These are phyloP conservation scores for Candida caryicola DNA, from an alignment of 805 yeast genomes.

Conservation along the genomic window DNA sequence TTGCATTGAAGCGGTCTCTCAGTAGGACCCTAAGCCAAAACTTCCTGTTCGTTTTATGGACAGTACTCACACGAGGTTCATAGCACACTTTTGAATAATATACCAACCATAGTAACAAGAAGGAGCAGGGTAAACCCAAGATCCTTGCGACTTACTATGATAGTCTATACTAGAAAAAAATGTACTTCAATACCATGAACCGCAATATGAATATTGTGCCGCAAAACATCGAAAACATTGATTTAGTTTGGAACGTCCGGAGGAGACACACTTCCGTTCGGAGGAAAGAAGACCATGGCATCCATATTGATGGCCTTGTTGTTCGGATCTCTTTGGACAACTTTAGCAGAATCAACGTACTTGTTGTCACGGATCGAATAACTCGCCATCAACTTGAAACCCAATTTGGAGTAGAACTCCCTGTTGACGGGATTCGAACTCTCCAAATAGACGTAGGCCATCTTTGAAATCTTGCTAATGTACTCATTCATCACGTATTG, in stretches of 20 bases:
- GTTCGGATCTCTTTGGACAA: constrained; percentile 9
- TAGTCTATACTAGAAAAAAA: constrained; percentile 16
- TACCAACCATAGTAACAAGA: constrained; percentile 17
- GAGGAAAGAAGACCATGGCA: constrained; percentile 13
- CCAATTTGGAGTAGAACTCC: constrained; percentile 52
- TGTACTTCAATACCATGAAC: constrained; percentile 9
- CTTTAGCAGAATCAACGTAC: constrained; percentile 15
- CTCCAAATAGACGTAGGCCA: constrained; percentile 47
- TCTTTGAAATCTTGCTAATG: constrained; percentile 26
- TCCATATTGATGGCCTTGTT: constrained; percentile 15
- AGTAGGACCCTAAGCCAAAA: too few species aligned
- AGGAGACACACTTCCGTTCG: constrained; percentile 5
- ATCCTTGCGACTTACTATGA: constrained; percentile 16
- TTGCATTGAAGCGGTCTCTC: too few species aligned
- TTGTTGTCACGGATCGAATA: constrained; percentile 28
- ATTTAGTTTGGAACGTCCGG: not conserved
- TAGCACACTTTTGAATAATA: constrained; percentile 16
- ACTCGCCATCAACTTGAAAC: constrained; percentile 39
- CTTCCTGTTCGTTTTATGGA: too few species aligned
- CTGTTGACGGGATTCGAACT: constrained; percentile 55
- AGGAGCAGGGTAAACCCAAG: constrained; percentile 9
- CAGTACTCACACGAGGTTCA: constrained; percentile 3
- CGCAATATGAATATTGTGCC: not conserved
- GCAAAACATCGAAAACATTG: not conserved
- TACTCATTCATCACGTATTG: constrained; percentile 49